These are phyloP conservation scores for Fusarium compactum DNA, from an alignment of 2,329 filamentous ascomycete species.

Conservation along the genomic window DNA sequence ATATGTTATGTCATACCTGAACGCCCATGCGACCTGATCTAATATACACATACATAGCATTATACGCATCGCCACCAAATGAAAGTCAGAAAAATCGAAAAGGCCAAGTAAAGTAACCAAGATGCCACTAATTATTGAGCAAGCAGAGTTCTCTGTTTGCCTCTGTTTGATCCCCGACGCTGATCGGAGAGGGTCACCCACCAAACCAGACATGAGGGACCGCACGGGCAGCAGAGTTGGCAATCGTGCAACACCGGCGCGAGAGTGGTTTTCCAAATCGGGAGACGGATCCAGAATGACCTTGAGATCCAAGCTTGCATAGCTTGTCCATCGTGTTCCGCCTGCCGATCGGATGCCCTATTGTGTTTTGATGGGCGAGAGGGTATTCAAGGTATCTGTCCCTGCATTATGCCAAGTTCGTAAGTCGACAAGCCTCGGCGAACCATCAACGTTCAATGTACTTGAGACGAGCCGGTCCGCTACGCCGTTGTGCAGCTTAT, in stretches of 20 bases:
- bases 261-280: constrained; percentile 23
- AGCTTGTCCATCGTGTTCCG: constrained; percentile 8
- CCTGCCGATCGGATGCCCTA: constrained; percentile 20
- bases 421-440: constrained; percentile 12
- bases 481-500: constrained; percentile 19
- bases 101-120: constrained; percentile 3
- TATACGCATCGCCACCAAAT: constrained; percentile 10
- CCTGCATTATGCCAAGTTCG: constrained; percentile 15
- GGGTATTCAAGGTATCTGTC: constrained; percentile 6
- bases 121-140: constrained; percentile 4
- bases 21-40: constrained; percentile 22
- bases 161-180: constrained; percentile 19
- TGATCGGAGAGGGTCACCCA: constrained; percentile 27
- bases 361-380: constrained; percentile 8
- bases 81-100: constrained; percentile 1
- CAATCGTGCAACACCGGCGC: constrained; percentile 31
- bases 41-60: constrained; percentile 2
- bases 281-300: background rate
- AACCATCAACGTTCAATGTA: constrained; percentile 15
- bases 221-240: constrained; percentile 19
- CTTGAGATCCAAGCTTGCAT: constrained; percentile 14
- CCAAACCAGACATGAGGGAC: constrained; percentile 12
- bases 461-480: constrained; percentile 10
- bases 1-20: constrained; percentile 11
- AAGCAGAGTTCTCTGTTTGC: constrained; percentile 15